Base-by-base conservation (phyloP, 352 stramenopile genomes). In the Phytophthora nicotianae region DNA sequence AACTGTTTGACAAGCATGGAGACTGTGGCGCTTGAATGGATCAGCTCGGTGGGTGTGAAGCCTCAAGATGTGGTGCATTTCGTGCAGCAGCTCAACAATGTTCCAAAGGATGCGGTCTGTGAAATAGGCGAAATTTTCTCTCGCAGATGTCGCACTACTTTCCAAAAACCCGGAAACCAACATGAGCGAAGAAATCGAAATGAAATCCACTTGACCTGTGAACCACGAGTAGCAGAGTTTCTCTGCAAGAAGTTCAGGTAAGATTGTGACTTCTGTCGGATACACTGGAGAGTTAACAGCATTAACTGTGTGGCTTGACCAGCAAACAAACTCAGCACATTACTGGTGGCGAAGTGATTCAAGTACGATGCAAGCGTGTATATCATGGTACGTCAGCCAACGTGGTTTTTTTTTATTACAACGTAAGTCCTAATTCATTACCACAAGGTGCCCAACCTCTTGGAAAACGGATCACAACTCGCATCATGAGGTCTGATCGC, bases 211-310 rank as follows among this genome's bases (percentile, higher is more conserved):
- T 51, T 90, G 40, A 72, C 35, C 32, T 90, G 81, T 40, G 81
- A 87, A 11, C 52, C 68, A 5, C 40, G 11, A 0, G 75, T 92
- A n/a, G 72, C 75, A 2, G 69, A 68, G 5, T 89, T 89, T 62
- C 60, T 92, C 2, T 89, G 77, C 58, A 60, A 83, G 16, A 82
- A 81, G 20, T 92, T 92, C 47, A 35, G 62, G 78, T 85, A 64
- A 14, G 54, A n/a, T 33, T 6, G 2, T 11, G 11, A 1, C 5
- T 27, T 16, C 26, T 2, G 26, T 13, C 1, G 43, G n/a, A 19
- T 23, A 10, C 0, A n/a, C 7, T 41, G 2, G 29, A 10, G 38
- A 10, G 9, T 5, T 24, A 24, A 45, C 10, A 23, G 9, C 24
- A 37, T 24, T 58, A 20, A 68, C 17, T 5, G 8, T 40, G 43